Conservation (phyloP, 805 yeast species). For the Teunomyces tritomae region DNA sequence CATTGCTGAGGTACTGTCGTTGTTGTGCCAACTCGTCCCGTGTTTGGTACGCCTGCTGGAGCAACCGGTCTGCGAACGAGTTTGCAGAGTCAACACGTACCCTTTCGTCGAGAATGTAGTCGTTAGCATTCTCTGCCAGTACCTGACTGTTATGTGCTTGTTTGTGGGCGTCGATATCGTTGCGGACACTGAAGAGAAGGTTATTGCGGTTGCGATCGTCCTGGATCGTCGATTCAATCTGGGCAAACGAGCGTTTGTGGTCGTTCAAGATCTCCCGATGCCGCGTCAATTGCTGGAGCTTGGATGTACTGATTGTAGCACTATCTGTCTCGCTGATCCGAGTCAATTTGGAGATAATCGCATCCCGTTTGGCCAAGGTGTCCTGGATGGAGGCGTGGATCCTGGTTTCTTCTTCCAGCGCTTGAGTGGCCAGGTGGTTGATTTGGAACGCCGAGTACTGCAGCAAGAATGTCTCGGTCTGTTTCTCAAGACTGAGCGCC, state of each 20-base stretch:
- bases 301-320: constrained; percentile 59
- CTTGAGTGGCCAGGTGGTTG: constrained; percentile 15
- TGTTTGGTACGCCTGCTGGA: constrained; percentile 85
- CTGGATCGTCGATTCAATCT: constrained; percentile 55
- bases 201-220: constrained; percentile 79
- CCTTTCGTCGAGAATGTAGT: constrained; percentile 76
- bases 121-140: constrained; percentile 46
- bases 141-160: constrained; percentile 25
- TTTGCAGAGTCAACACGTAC: constrained; percentile 71
- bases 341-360: constrained; percentile 47
- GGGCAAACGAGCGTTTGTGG: constrained; percentile 59
- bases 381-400: constrained; percentile 22
- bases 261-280: constrained; percentile 76
- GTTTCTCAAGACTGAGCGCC: constrained; percentile 67
- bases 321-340: constrained; percentile 56
- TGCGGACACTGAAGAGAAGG: constrained; percentile 69
- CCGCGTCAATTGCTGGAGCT: constrained; percentile 76
- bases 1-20: constrained; percentile 57
- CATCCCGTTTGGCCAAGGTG: constrained; percentile 44
- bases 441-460: constrained; percentile 34
- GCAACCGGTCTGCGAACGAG: constrained; percentile 70
- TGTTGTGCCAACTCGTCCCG: constrained; percentile 81
- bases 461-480: constrained; percentile 56
- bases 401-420: constrained; percentile 23
- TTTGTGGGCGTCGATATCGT: constrained; percentile 73